These are phyloP conservation scores for Mycena amicta DNA, from an alignment of 768 basidiomycete species.

Conservation along the genomic window DNA sequence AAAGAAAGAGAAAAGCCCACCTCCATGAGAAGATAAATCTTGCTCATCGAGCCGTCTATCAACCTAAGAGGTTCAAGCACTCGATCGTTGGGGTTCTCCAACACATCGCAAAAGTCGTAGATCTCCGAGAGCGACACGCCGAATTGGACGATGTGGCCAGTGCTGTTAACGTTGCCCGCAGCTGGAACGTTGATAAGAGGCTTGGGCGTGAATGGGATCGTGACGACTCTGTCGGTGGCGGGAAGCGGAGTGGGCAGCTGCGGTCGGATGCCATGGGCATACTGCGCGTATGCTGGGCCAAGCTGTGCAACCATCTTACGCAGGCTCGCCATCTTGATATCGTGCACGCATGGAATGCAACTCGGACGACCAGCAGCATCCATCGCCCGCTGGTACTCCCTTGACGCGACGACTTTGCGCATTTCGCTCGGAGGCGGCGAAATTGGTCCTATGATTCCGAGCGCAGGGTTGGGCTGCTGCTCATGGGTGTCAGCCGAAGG, in stretches of 20 bases:
- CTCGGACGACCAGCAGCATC: conserved; percentile 1
- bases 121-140: conserved; percentile 22
- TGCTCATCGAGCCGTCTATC: conserved; percentile 7
- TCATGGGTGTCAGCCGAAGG: background rate
- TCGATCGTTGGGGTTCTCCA: conserved; percentile 14
- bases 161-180: background rate
- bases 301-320: conserved; percentile 11
- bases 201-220: conserved; percentile 22
- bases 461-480: background rate
- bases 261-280: conserved; percentile 15
- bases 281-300: conserved; percentile 13
- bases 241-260: conserved; percentile 15
- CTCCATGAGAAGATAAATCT: conserved; percentile 18
- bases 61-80: conserved; percentile 4
- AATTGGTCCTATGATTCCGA: background rate
- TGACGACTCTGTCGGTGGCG: conserved; percentile 4
- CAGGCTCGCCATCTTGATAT: conserved; percentile 16
- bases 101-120: conserved; percentile 19
- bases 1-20: background rate
- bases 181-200: background rate
- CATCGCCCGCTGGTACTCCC: conserved; percentile 10
- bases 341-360: conserved; percentile 15
- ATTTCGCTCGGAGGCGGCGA: background rate
- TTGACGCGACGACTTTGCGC: conserved; percentile 1
- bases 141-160: background rate